Evolutionary conservation across 768 basidiomycete genomes (phyloP), one percentile per base, ranked within the genome.

Genomic region (Coprinellus micaceus): DNA sequence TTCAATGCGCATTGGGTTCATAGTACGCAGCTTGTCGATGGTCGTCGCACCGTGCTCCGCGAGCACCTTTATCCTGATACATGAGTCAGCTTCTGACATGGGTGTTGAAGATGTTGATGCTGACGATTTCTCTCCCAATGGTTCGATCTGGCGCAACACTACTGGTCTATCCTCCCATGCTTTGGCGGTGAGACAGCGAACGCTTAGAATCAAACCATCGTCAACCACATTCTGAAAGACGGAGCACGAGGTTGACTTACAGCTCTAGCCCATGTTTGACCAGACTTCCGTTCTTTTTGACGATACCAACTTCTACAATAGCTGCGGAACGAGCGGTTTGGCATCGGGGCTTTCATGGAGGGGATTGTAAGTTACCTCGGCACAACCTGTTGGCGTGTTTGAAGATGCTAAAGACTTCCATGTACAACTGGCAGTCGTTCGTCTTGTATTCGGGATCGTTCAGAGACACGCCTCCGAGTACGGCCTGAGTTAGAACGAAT

Each of bases 41-140:
- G 84, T 81, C 3, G 77, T 79, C 52, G 94, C 82, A 0, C 87
- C 86, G 60, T 87, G 77, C 63, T 87, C 83, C 3, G 86, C 88
- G 21, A 97, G 77, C 13, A 90, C 83, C 85, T 75, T 76, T 60
- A 76, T 68, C 25, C 74, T 73, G 56, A 26, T 5, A 4, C 7
- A 21, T 12, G 17, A 36, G 41, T 29, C 9, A 11, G 12, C 12
- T 7, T 11, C 22, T 19, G 46, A n/a, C 5, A 39, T 52, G 19
- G 46, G 9, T 15, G n/a, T 37, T 33, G 33, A 17, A 28, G 22
- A 25, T 25, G 39, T 30, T 40, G 15, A 13, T 39, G 70, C 88
- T 67, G 55, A 92, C 91, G 90, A 91, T 81, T 92, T 93, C 65
- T 94, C 91, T 29, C 95, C 96, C 40, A 98, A 86, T n/a, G 86